A percentile compares a stretch with the other conserved stretches of the same genome.
These are phyloP conservation scores for Diaporthe citriasiana DNA, from an alignment of 2,329 filamentous ascomycete species.

Conservation along the genomic window DNA sequence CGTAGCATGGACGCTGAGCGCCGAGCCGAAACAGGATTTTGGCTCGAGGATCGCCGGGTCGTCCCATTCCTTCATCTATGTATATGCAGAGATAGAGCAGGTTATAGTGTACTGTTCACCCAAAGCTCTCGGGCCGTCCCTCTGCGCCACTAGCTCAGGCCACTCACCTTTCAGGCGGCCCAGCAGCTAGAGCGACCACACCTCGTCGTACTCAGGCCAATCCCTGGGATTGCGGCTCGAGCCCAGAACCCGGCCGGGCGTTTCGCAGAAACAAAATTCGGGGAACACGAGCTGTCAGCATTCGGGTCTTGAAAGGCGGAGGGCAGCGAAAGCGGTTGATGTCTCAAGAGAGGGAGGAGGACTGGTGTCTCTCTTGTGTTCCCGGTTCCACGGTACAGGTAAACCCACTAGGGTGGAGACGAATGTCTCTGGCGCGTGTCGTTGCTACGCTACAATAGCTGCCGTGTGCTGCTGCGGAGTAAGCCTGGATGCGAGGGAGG, in stretches of 20 bases:
- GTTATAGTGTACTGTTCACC: neutral
- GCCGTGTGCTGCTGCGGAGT: neutral
- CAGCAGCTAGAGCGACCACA: conserved; percentile 10
- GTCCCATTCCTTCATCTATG: neutral
- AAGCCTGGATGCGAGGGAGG: neutral
- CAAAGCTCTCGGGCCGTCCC: conserved; percentile 31
- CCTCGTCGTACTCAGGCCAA: conserved; percentile 29
- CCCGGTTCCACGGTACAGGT: conserved; percentile 27
- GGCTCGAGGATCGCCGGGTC: conserved; percentile 18
- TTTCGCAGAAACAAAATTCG: conserved; percentile 16
- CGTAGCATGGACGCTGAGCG: conserved; percentile 12
- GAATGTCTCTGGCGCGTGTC: neutral
- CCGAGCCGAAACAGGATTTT: conserved; percentile 15
- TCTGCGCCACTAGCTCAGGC: conserved; percentile 26
- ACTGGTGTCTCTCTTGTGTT: conserved; percentile 7
- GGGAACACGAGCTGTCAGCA: conserved; percentile 30
- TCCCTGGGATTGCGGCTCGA: conserved; percentile 27
- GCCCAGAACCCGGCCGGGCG: conserved; percentile 1
- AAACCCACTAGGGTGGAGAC: conserved; percentile 22
- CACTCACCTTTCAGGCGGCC: neutral
- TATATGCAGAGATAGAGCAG: too few species aligned
- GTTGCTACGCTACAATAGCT: conserved; percentile 17
- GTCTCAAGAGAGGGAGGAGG: conserved; percentile 23
- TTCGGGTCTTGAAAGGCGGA: conserved; percentile 25
- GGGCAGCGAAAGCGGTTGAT: neutral